phyloP scores from a whole-genome alignment of 2,329 filamentous ascomycete species.

The Venturia nashicola region DNA sequence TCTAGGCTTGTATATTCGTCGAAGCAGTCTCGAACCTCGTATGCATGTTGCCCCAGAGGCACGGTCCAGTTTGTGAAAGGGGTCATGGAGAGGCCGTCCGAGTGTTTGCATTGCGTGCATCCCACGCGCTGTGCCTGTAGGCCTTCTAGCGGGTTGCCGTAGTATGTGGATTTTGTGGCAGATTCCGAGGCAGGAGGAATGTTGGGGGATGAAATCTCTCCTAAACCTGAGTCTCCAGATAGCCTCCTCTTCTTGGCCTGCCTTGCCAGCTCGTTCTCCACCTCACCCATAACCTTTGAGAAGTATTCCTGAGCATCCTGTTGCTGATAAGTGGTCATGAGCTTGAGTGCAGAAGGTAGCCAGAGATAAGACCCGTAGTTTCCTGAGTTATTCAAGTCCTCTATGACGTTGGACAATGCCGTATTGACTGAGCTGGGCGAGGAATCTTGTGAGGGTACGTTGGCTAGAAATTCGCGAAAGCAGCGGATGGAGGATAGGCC shows the following conservation, averaged over 20 bases:
- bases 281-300: conserved; percentile 72
- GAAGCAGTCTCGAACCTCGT: conserved; percentile 66
- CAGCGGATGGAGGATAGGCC: conserved; percentile 60
- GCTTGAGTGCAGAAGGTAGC: conserved; percentile 72
- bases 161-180: conserved; percentile 9
- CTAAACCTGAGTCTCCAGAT: conserved; percentile 5
- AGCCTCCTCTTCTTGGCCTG: conserved; percentile 9
- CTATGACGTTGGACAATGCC: conserved; percentile 53
- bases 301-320: conserved; percentile 98
- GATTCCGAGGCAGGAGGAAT: background rate
- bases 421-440: conserved; percentile 27
- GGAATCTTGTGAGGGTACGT: conserved; percentile 15
- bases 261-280: conserved; percentile 61
- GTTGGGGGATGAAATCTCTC: background rate
- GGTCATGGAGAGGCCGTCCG: conserved; percentile 78
- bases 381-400: conserved; percentile 53
- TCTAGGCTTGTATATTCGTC: conserved; percentile 79
- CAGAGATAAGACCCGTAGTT: conserved; percentile 69
- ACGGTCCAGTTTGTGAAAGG: conserved; percentile 91
- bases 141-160: conserved; percentile 74
- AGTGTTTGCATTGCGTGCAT: conserved; percentile 74
- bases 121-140: conserved; percentile 78
- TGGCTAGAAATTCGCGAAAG: conserved; percentile 51
- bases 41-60: conserved; percentile 56
- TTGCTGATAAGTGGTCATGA: conserved; percentile 89